Conservation (phyloP, 495 filamentous ascomycete genomes). For the Bathelium albidoporum region DNA sequence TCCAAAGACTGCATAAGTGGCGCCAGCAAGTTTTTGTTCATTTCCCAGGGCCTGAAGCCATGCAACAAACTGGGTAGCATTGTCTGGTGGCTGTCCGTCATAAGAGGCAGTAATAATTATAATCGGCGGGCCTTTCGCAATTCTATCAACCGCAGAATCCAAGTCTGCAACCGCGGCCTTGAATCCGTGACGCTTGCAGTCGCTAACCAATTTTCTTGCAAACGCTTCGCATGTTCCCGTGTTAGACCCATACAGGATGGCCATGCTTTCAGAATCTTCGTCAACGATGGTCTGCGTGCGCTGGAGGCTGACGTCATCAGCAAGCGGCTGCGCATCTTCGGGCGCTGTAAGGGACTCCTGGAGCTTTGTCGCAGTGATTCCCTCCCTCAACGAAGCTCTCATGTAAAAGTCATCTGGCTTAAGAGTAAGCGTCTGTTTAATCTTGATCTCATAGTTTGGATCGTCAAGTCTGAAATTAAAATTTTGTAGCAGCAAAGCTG, state of each 20-base stretch:
- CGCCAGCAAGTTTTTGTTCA: slow-evolving; percentile 24
- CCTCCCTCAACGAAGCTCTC: slow-evolving; percentile 24
- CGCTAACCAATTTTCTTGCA: slow-evolving; percentile 50
- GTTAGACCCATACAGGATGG: slow-evolving; percentile 65
- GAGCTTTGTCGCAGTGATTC: slow-evolving; percentile 47
- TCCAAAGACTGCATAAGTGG: slow-evolving; percentile 50
- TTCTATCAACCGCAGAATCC: slow-evolving; percentile 50
- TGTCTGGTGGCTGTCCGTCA: slow-evolving; percentile 66
- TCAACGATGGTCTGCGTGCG: background rate
- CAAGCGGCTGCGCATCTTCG: background rate
- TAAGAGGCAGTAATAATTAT: slow-evolving; percentile 62
- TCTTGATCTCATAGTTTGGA: slow-evolving; percentile 49
- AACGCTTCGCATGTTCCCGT: slow-evolving; percentile 66
- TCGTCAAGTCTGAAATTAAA: slow-evolving; percentile 51
- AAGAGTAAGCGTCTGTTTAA: slow-evolving; percentile 64
- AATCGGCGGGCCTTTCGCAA: slow-evolving; percentile 53
- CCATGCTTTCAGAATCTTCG: slow-evolving; percentile 37
- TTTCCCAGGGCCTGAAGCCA: slow-evolving; percentile 51
- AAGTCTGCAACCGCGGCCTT: slow-evolving; percentile 44
- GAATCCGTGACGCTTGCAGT: slow-evolving; percentile 50
- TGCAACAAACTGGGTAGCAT: slow-evolving; percentile 56
- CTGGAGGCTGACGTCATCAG: background rate
- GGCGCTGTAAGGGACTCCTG: slow-evolving; percentile 38
- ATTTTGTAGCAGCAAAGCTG: slow-evolving; percentile 49
- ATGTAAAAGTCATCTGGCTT: slow-evolving; percentile 69